Evolutionary conservation across 1,284 basidiomycete species (phyloP), one percentile per base, ranked within the genome.

Genomic region (Caloboletus firmus): DNA sequence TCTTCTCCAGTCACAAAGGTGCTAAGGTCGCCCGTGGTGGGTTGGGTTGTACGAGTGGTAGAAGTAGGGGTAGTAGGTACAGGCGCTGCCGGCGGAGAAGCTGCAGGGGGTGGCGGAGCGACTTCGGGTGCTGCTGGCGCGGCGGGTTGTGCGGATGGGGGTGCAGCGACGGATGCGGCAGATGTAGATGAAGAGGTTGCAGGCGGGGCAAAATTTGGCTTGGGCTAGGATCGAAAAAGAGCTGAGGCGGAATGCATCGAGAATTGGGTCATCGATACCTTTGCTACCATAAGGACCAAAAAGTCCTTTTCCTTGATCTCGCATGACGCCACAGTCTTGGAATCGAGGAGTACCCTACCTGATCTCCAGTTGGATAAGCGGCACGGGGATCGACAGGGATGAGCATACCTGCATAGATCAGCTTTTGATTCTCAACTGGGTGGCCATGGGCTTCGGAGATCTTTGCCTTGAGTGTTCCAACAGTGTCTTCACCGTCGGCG

Each of bases 271-370:
- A 43, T 39, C 37, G 68, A 57, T 60, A 95, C 94, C 85, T 98
- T 99, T 51, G 93, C 87, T 43, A 98, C 92, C 96, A 99, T 99
- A 45, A 99, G 84, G 18, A 99, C 97, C 56, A 99, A 79, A 77
- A 99, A 99, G 72, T 98, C 96, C 78, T 98, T 99, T 76, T 99
- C 96, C 76, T 98, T 96, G 79, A 99, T 92, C 57, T 90, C 87
- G 69, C 90, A 92, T 54, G 89, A 89, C 61, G 85, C 91, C 37
- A 99, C 82, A 1, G 89, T 90, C 79, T 95, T 95, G 56, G 87
- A 84, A 73, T 99, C 95, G 18, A 84, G 74, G 37, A 99, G 80
- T 46, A 99, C 91, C 79, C 98, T 97, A 57, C 96, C 96, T 95
- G 67, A 26, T 50, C 40, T 31, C 24, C 15, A 41, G 37, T 50